Conservation (phyloP, 2,329 filamentous ascomycete genomes). For the Chaetothyriales sp. region DNA sequence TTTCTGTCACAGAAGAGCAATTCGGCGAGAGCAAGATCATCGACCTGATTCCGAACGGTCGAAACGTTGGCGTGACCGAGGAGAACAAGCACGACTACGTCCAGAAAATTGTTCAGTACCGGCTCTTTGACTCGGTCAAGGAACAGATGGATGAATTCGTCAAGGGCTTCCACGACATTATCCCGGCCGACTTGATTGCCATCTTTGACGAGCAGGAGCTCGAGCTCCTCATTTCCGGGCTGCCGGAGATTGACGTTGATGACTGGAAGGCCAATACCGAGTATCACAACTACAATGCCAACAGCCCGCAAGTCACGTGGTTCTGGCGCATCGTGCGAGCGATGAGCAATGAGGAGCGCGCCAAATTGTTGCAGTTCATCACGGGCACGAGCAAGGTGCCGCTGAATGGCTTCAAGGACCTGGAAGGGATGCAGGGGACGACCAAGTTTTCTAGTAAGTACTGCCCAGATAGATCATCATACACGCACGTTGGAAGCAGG, state of each 20-base stretch:
- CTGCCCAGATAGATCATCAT: constrained; percentile 56
- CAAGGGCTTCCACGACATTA: constrained; percentile 94
- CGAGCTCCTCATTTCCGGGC: constrained; percentile 86
- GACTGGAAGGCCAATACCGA: constrained; percentile 99
- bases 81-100: constrained; percentile 99
- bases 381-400: constrained; percentile 97
- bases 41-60: constrained; percentile 75
- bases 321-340: constrained; percentile 97
- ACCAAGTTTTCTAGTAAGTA: constrained; percentile 52
- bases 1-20: constrained; percentile 83
- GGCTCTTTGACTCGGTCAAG: constrained; percentile 78
- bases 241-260: constrained; percentile 94
- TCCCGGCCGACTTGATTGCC: constrained; percentile 80
- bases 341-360: constrained; percentile 97
- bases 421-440: constrained; percentile 98
- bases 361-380: constrained; percentile 93
- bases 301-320: constrained; percentile 95
- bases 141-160: constrained; percentile 91
- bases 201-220: constrained; percentile 99
- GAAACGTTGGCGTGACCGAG: constrained; percentile 85
- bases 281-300: constrained; percentile 92
- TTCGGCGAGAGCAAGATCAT: constrained; percentile 82
- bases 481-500: constrained; percentile 47
- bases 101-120: constrained; percentile 84
- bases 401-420: constrained; percentile 94